Conservation (phyloP, 306 rosid genomes). For the Sicyos edulis region DNA sequence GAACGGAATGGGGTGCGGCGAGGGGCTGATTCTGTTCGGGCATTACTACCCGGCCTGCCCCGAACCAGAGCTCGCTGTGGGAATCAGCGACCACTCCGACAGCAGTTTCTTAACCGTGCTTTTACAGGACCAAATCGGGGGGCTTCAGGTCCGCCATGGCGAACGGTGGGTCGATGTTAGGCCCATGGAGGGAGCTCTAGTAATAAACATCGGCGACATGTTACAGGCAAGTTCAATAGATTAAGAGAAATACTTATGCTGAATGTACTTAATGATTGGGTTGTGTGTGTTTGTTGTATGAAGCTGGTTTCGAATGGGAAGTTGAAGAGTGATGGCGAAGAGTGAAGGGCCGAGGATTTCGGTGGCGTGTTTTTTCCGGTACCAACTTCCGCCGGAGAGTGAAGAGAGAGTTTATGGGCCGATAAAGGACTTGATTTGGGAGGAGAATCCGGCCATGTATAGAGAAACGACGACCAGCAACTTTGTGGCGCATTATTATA, state of each 20-base stretch:
- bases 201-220: slow-evolving; percentile 18
- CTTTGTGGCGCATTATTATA: not conserved
- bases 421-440: slow-evolving; percentile 6
- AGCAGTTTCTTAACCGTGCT: slow-evolving; percentile 13
- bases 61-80: slow-evolving; percentile 45
- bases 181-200: slow-evolving; percentile 9
- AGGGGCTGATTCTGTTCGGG: slow-evolving; percentile 26
- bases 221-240: slow-evolving; percentile 10
- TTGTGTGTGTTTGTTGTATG: slow-evolving; percentile 9
- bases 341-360: slow-evolving; percentile 26
- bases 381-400: not conserved
- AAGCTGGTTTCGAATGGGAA: slow-evolving; percentile 25
- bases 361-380: slow-evolving; percentile 18
- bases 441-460: slow-evolving; percentile 2
- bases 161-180: not conserved
- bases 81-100: slow-evolving; percentile 25
- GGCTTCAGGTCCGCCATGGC: slow-evolving; percentile 19
- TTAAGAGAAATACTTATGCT: too few species aligned
- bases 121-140: slow-evolving; percentile 23
- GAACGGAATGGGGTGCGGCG: slow-evolving; percentile 41
- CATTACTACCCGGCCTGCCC: slow-evolving; percentile 69
- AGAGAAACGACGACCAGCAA: slow-evolving; percentile 1
- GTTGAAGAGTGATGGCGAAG: slow-evolving; percentile 26
- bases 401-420: slow-evolving; percentile 1
- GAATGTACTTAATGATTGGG: too few species aligned